These are phyloP conservation scores for Zygosaccharomyces sapae DNA, from an alignment of 1,139 yeast genomes.

Conservation along the genomic window DNA sequence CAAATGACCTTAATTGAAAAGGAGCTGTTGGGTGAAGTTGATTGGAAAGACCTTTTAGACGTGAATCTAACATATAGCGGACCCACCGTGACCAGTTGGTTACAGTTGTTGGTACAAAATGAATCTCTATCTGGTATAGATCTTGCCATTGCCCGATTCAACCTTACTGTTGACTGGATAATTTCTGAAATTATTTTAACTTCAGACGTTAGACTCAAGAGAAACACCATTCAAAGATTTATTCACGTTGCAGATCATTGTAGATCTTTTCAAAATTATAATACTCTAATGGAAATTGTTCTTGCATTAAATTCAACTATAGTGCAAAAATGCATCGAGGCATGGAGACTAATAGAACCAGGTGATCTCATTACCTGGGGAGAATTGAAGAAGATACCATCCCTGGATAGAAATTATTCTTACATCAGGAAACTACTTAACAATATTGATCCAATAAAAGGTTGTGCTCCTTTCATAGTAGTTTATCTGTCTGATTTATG, in stretches of 20 bases:
- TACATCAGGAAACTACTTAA: constrained; percentile 61
- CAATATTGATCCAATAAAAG: constrained; percentile 61
- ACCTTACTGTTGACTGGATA: constrained; percentile 87
- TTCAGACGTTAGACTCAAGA: constrained; percentile 52
- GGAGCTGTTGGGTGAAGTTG: constrained; percentile 78
- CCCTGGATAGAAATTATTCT: constrained; percentile 64
- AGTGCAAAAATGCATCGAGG: constrained; percentile 55
- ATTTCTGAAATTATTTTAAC: constrained; percentile 81
- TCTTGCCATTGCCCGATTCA: constrained; percentile 81
- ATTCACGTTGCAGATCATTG: constrained; percentile 82
- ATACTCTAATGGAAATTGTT: constrained; percentile 82
- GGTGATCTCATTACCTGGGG: constrained; percentile 59
- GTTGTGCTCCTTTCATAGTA: constrained; percentile 88
- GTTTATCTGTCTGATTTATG: constrained; percentile 78
- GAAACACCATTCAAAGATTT: constrained; percentile 67
- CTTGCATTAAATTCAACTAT: constrained; percentile 75
- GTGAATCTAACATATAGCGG: constrained; percentile 67
- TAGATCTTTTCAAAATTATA: constrained; percentile 67
- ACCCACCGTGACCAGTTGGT: constrained; percentile 80
- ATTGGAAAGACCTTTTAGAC: constrained; percentile 87
- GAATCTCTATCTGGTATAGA: constrained; percentile 67
- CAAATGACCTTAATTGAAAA: constrained; percentile 84
- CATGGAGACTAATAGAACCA: constrained; percentile 64
- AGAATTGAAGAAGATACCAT: constrained; percentile 59
- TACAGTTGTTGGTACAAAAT: constrained; percentile 64